Evolutionary conservation across 2,329 filamentous ascomycete species (phyloP).

Genomic region (Colletotrichum camelliae): DNA sequence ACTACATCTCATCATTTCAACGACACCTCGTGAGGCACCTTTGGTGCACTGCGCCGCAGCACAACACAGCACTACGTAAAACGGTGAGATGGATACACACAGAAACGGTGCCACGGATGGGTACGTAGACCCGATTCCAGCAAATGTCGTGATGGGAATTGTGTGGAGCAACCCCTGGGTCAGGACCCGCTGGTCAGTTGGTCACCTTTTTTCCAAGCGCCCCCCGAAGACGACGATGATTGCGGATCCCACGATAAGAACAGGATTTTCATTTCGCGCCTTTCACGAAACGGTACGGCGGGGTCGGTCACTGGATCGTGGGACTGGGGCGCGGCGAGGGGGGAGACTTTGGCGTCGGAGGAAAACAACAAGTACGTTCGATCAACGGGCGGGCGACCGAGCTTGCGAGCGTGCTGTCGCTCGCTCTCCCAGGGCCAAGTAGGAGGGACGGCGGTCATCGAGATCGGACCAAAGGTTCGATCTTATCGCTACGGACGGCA

Average conservation of each 20-base stretch:
- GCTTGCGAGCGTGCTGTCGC: background rate
- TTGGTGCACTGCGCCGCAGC: background rate
- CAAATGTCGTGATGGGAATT: background rate
- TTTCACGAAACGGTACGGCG: background rate
- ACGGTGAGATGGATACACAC: background rate
- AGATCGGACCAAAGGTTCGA: background rate
- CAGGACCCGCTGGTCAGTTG: background rate
- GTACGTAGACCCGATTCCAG: background rate
- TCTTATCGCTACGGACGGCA: background rate
- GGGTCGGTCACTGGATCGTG: background rate
- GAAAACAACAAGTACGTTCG: background rate
- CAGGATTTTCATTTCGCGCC: background rate
- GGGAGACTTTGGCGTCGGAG: background rate
- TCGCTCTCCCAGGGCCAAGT: background rate
- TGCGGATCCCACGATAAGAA: slow-evolving; percentile 1
- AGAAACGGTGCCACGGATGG: background rate
- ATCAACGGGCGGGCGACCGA: background rate
- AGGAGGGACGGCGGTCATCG: background rate
- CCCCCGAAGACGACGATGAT: background rate
- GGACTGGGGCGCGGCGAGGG: background rate
- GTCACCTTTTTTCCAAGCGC: background rate
- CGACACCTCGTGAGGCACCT: background rate
- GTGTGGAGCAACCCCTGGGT: background rate
- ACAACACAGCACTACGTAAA: background rate
- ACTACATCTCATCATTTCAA: slow-evolving; percentile 13